phyloP scores from a whole-genome alignment of 805 yeast genomes.

The Metschnikowia lunata region DNA sequence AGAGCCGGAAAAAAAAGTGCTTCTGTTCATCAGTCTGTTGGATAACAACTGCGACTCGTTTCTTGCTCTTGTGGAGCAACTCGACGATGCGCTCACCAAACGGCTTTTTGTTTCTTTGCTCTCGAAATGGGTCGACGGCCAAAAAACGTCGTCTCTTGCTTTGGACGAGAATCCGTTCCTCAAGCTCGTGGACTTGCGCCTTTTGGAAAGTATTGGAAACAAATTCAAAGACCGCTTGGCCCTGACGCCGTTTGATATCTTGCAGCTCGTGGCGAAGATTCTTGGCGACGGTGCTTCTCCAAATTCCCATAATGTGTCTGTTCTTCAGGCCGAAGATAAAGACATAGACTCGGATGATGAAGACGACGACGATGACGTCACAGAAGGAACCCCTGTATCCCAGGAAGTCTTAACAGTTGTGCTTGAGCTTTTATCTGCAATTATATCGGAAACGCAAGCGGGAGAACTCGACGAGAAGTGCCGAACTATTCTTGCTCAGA shows the following conservation, averaged over 20 bases:
- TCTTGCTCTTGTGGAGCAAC: slow-evolving; percentile 42
- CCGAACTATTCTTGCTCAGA: slow-evolving; percentile 24
- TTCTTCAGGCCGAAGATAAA: not conserved
- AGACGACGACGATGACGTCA: slow-evolving; percentile 14
- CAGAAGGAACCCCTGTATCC: slow-evolving; percentile 22
- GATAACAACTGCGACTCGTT: slow-evolving; percentile 26
- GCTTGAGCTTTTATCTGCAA: slow-evolving; percentile 35
- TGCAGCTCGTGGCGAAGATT: slow-evolving; percentile 36
- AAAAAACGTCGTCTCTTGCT: slow-evolving; percentile 5
- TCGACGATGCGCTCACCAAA: slow-evolving; percentile 46
- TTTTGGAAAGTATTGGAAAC: slow-evolving; percentile 59
- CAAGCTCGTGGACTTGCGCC: slow-evolving; percentile 54
- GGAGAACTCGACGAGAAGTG: slow-evolving; percentile 26
- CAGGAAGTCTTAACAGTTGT: slow-evolving; percentile 27
- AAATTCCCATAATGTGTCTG: not conserved
- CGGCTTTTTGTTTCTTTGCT: slow-evolving; percentile 48
- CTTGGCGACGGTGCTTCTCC: slow-evolving; percentile 16
- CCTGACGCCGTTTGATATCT: slow-evolving; percentile 52
- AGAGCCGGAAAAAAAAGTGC: slow-evolving; percentile 24
- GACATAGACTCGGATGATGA: slow-evolving; percentile 18
- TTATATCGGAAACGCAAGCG: slow-evolving; percentile 27
- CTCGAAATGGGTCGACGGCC: slow-evolving; percentile 52
- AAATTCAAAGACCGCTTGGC: slow-evolving; percentile 55
- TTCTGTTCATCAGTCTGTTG: slow-evolving; percentile 24
- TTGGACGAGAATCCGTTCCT: slow-evolving; percentile 44